These are phyloP conservation scores for Cokeromyces recurvatus DNA, from an alignment of 371 early-diverging fungal genomes.

Conservation along the genomic window DNA sequence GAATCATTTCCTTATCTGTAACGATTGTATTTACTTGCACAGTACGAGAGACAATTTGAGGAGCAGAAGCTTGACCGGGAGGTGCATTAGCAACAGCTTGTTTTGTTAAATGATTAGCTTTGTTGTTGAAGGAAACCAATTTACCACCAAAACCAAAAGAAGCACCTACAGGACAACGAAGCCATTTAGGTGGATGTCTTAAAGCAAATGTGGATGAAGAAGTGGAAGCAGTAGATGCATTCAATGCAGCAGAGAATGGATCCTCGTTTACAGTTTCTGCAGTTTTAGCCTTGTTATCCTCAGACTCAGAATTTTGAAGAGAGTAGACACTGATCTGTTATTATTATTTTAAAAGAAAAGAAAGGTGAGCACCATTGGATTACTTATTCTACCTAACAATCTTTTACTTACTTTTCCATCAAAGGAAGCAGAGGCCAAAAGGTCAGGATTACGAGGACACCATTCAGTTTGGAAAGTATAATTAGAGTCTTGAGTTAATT, in stretches of 20 bases:
- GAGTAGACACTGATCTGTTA: conserved; percentile 82
- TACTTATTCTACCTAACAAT: neutral
- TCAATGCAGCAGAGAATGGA: conserved; percentile 61
- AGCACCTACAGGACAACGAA: conserved; percentile 86
- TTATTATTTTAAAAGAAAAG: no score
- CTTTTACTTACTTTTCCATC: conserved; percentile 55
- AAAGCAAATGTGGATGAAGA: conserved; percentile 40
- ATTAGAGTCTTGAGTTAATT: conserved; percentile 74
- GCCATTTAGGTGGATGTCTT: conserved; percentile 94
- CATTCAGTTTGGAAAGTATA: conserved; percentile 94
- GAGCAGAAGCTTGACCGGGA: conserved; percentile 45
- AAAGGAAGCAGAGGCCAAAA: conserved; percentile 82
- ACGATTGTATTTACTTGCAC: conserved; percentile 50
- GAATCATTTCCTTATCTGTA: conserved; percentile 61
- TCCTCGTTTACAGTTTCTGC: conserved; percentile 48
- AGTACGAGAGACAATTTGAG: conserved; percentile 34
- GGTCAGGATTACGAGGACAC: conserved; percentile 89
- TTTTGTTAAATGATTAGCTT: conserved; percentile 38
- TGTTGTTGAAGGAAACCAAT: conserved; percentile 67
- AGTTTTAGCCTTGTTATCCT: conserved; percentile 16
- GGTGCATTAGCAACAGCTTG: conserved; percentile 39
- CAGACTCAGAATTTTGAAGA: conserved; percentile 59
- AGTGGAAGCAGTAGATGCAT: conserved; percentile 20
- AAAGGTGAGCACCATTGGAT: neutral
- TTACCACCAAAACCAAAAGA: conserved; percentile 90